Evolutionary conservation across 2,329 filamentous ascomycete genomes (phyloP), one percentile per base, ranked within the genome.

Genomic region (Sphaerostilbella broomeana): DNA sequence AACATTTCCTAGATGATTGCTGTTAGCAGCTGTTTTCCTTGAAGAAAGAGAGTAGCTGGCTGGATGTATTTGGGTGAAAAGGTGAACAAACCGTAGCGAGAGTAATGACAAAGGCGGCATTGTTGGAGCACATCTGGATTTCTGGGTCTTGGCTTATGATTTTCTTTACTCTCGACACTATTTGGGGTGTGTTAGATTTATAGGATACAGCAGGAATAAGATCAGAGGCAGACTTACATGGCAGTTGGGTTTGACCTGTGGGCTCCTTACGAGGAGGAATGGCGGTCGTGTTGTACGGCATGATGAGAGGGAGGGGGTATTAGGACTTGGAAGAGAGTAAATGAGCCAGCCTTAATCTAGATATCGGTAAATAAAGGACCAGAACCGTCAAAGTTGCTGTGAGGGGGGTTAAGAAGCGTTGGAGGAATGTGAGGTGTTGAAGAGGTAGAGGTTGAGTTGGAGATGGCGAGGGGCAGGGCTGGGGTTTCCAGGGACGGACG

Each of bases 81-180:
- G 13, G n/a, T 26, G 16, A 27, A 58, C 73, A 49, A 63, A 86
- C 84, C 4, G 92, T 89, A 16, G 92, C 92, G 44, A 95, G 74
- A 2, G 90, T 89, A 54, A 97, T 94, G 42, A 90, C 81, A 60
- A 97, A 97, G 15, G 89, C 85, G 38, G 90, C 90, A 56, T 94
- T 94, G 62, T 89, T 94, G 32, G 89, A 94, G 62, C 87, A 94
- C 58, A 85, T 77, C 47, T 70, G 72, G 46, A 95, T 84, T 47
- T 95, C 90, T 29, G 86, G 79, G 62, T 98, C 92, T 42, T 87
- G 76, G 34, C 79, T 76, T 45, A 98, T 86, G 58, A 98, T 95
- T 67, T 94, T 95, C 67, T 95, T 95, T 43, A 98, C 86, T 54
- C 92, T 79, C 13, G 92, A 86, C 40, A 97, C 92, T 97, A 47